A percentile compares a stretch with the other conserved stretches of the same genome.
phyloP scores from a whole-genome alignment of 176 grass and related monocot genomes.

The Oryza punctata region DNA sequence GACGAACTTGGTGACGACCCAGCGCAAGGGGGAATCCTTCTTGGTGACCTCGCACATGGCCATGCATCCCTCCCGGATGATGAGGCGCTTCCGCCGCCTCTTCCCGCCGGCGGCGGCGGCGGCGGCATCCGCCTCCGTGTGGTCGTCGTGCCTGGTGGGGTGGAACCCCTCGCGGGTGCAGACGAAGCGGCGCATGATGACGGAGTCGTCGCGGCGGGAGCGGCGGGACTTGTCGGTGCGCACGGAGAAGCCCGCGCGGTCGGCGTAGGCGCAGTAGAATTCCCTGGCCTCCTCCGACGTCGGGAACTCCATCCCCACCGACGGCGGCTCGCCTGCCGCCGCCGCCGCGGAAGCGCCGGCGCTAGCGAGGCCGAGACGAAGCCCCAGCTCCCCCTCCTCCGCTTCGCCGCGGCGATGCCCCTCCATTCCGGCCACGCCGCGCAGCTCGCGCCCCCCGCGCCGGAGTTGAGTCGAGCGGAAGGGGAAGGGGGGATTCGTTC shows the following conservation, averaged over 20 bases:
- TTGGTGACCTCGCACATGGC: conserved; percentile 67
- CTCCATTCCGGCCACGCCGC: neutral
- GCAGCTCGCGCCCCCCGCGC: neutral
- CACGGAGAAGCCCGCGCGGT: conserved; percentile 42
- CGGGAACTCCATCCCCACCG: conserved; percentile 61
- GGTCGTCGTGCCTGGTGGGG: conserved; percentile 31
- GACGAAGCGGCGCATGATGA: conserved; percentile 71
- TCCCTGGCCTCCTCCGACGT: conserved; percentile 55
- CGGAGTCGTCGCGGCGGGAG: conserved; percentile 60
- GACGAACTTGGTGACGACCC: conserved; percentile 62
- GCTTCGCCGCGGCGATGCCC: neutral
- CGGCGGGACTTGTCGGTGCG: conserved; percentile 69
- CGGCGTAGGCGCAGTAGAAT: conserved; percentile 64
- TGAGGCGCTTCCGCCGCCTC: conserved; percentile 47
- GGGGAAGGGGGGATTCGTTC: neutral
- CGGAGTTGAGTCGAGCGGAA: neutral
- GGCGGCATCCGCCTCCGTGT: conserved; percentile 7
- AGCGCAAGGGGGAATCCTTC: conserved; percentile 49
- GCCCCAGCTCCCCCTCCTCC: neutral
- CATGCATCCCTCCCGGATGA: conserved; percentile 64
- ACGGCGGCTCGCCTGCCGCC: conserved; percentile 40
- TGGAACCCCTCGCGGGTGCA: conserved; percentile 65
- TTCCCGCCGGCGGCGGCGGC: conserved; percentile 56
- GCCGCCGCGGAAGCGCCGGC: neutral
- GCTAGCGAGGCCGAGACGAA: neutral